Percentiles rank a stretch among this genome's conserved stretches.
Conservation (phyloP, 2,329 filamentous ascomycete species). For the Cryphonectria radicalis region DNA sequence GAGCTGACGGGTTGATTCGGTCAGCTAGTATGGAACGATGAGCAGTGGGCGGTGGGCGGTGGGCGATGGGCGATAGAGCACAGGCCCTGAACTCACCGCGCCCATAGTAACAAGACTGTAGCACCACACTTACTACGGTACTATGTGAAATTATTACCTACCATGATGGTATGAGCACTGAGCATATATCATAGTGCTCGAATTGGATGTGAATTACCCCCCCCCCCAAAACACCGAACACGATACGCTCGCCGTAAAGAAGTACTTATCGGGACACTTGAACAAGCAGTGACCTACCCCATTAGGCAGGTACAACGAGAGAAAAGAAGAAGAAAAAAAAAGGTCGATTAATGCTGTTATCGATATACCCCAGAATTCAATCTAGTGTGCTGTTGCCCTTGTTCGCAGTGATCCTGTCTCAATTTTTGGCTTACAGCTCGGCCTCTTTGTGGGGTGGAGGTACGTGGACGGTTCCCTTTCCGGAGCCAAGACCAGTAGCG, state of each 20-base stretch:
- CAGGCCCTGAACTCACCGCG: neutral
- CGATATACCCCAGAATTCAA: neutral
- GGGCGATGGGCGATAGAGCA: neutral
- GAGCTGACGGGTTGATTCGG: neutral
- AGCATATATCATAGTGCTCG: neutral
- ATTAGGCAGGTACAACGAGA: slow-evolving; percentile 11
- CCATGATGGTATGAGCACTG: neutral
- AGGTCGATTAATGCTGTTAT: slow-evolving; percentile 4
- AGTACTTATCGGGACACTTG: neutral
- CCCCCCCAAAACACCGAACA: too few species aligned
- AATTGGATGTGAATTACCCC: neutral
- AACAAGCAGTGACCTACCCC: slow-evolving; percentile 5
- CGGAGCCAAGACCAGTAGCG: neutral
- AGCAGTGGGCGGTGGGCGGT: neutral
- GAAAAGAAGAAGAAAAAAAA: neutral
- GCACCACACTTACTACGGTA: neutral
- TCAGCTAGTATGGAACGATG: neutral
- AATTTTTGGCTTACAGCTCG: neutral
- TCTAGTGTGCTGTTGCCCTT: neutral
- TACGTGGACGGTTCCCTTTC: neutral
- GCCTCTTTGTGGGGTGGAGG: slow-evolving; percentile 1
- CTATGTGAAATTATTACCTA: neutral
- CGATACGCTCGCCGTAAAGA: neutral
- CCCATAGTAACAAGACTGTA: neutral
- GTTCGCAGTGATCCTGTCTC: neutral